Evolutionary conservation across 139 green algal species (phyloP).

Genomic region (Deuterostichococcus epilithicus): DNA sequence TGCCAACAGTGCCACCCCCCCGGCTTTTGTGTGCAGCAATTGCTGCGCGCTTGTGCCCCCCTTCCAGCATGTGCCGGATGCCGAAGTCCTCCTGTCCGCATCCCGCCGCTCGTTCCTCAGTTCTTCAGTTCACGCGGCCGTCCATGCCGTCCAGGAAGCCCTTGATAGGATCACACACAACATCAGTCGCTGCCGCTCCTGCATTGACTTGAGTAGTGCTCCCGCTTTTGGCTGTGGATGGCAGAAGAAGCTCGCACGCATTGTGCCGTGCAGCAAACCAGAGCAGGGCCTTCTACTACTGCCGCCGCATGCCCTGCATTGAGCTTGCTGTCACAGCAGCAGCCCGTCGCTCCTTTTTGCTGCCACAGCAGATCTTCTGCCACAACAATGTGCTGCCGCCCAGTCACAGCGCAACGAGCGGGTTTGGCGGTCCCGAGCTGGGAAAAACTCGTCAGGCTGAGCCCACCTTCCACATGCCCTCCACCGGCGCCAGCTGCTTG

Average conservation of each 20-base stretch:
- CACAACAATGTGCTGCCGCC: background rate
- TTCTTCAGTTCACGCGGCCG: conserved; percentile 42
- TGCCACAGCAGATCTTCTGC: too few species aligned
- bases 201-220: background rate
- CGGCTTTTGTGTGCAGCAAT: too few species aligned
- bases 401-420: too few species aligned
- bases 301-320: background rate
- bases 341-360: background rate
- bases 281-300: background rate
- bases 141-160: conserved; percentile 78
- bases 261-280: background rate
- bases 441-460: background rate
- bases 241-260: background rate
- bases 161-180: conserved; percentile 32
- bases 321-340: background rate
- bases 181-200: background rate
- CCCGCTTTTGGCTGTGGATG: background rate
- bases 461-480: conserved; percentile 38
- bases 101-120: too few species aligned
- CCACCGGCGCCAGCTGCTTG: conserved; percentile 54
- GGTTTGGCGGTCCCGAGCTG: too few species aligned
- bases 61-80: too few species aligned
- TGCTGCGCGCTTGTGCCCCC: too few species aligned
- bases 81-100: too few species aligned
- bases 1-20: too few species aligned